Conservation (phyloP, 352 stramenopile genomes). For the Pythium coloratum region DNA sequence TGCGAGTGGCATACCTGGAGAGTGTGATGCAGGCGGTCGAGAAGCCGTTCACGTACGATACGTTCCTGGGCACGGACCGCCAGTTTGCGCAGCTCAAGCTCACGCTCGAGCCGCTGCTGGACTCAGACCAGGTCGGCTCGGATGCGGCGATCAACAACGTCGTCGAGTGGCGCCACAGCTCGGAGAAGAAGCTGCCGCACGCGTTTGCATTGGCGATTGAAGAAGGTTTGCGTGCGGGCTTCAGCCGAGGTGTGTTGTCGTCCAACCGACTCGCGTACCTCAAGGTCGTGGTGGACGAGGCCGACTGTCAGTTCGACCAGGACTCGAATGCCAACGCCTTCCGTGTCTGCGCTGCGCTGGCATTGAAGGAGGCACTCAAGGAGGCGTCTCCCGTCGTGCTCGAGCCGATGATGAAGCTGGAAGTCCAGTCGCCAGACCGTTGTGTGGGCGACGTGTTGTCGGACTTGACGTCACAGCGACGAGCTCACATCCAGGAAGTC, state of each 20-base stretch:
- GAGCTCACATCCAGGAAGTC: slow-evolving; percentile 70
- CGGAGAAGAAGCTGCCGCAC: slow-evolving; percentile 60
- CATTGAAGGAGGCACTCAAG: slow-evolving; percentile 56
- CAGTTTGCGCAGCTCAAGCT: slow-evolving; percentile 71
- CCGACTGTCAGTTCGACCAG: slow-evolving; percentile 51
- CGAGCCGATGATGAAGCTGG: slow-evolving; percentile 80
- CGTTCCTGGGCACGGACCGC: slow-evolving; percentile 65
- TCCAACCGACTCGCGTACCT: slow-evolving; percentile 65
- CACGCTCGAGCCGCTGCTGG: slow-evolving; percentile 46
- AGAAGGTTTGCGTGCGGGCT: slow-evolving; percentile 53
- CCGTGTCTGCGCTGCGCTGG: slow-evolving; percentile 48
- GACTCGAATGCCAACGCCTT: slow-evolving; percentile 77
- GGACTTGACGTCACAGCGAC: slow-evolving; percentile 71
- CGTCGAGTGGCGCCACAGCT: slow-evolving; percentile 53
- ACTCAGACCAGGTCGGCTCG: slow-evolving; percentile 18
- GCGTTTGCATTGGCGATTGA: slow-evolving; percentile 66
- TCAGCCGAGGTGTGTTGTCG: slow-evolving; percentile 62
- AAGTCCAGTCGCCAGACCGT: slow-evolving; percentile 60
- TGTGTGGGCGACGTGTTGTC: slow-evolving; percentile 73
- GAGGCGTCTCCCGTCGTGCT: slow-evolving; percentile 56
- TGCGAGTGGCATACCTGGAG: slow-evolving; percentile 92
- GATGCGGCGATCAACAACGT: slow-evolving; percentile 50
- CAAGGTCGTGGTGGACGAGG: slow-evolving; percentile 62
- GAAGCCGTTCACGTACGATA: slow-evolving; percentile 55
- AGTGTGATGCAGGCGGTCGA: slow-evolving; percentile 52